Percentiles rank a stretch among this genome's conserved stretches.
Conservation (phyloP, 2,329 filamentous ascomycete genomes). For the Fusarium verticillioides region DNA sequence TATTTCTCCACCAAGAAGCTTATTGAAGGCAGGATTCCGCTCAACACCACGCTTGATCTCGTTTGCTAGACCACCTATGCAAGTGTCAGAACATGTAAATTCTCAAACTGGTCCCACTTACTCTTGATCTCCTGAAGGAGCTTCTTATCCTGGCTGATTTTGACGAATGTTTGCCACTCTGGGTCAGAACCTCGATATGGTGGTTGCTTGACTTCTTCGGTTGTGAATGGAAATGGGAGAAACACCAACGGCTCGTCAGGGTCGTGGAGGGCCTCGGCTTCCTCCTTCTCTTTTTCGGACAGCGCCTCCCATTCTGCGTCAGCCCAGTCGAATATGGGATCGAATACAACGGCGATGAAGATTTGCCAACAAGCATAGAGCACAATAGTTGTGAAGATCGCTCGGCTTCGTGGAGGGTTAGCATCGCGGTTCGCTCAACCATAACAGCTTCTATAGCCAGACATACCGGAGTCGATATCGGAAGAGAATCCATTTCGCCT, state of each 20-base stretch:
- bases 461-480: slow-evolving; percentile 47
- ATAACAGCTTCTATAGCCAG: background rate
- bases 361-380: slow-evolving; percentile 55
- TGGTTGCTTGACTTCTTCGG: slow-evolving; percentile 57
- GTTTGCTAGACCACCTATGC: slow-evolving; percentile 48
- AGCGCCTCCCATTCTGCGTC: slow-evolving; percentile 56
- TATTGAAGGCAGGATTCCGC: slow-evolving; percentile 55
- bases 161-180: slow-evolving; percentile 71
- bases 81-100: slow-evolving; percentile 21
- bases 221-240: slow-evolving; percentile 71
- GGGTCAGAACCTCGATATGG: slow-evolving; percentile 68
- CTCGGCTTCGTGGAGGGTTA: slow-evolving; percentile 40
- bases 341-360: slow-evolving; percentile 59
- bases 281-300: slow-evolving; percentile 57
- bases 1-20: slow-evolving; percentile 58
- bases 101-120: slow-evolving; percentile 45
- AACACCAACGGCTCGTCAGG: slow-evolving; percentile 62
- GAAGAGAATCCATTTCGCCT: slow-evolving; percentile 30
- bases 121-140: slow-evolving; percentile 60
- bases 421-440: background rate
- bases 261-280: slow-evolving; percentile 54
- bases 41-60: slow-evolving; percentile 53
- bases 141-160: slow-evolving; percentile 64
- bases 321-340: slow-evolving; percentile 56
- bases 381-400: slow-evolving; percentile 48